Conservation (phyloP, 495 filamentous ascomycete species). For the Aspergillus egyptiacus region DNA sequence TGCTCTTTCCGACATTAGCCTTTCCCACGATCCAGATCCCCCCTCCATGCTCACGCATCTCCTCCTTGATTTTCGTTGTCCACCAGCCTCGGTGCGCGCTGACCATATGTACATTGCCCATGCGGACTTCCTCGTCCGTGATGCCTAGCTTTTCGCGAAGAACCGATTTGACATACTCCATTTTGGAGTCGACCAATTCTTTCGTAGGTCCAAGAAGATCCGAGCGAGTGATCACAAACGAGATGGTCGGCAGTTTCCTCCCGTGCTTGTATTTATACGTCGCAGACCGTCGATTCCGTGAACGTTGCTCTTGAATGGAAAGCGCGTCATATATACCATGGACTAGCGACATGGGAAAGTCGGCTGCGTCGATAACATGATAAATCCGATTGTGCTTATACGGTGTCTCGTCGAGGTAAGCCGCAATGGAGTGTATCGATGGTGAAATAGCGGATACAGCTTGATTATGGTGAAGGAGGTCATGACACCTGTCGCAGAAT, state of each 20-base stretch:
- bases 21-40: constrained; percentile 98
- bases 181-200: constrained; percentile 70
- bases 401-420: constrained; percentile 79
- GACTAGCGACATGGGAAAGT: constrained; percentile 89
- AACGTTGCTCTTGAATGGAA: constrained; percentile 57
- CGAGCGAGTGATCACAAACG: constrained; percentile 83
- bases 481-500: constrained; percentile 83
- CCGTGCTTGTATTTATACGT: constrained; percentile 55
- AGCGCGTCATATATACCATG: constrained; percentile 57
- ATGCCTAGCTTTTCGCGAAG: constrained; percentile 66
- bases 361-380: constrained; percentile 94
- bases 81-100: constrained; percentile 82
- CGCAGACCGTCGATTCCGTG: constrained; percentile 67
- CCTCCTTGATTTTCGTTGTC: constrained; percentile 78
- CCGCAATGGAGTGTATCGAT: constrained; percentile 64
- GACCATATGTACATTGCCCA: constrained; percentile 80
- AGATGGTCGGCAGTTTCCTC: constrained; percentile 57
- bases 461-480: constrained; percentile 64
- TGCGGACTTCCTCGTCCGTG: constrained; percentile 53
- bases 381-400: constrained; percentile 89
- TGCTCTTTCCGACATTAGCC: constrained; percentile 94
- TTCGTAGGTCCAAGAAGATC: constrained; percentile 79
- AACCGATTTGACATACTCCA: constrained; percentile 71
- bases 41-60: constrained; percentile 71
- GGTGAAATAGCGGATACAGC: constrained; percentile 71